Conservation (phyloP, 345 rosid genomes). For the Clausena lansium region DNA sequence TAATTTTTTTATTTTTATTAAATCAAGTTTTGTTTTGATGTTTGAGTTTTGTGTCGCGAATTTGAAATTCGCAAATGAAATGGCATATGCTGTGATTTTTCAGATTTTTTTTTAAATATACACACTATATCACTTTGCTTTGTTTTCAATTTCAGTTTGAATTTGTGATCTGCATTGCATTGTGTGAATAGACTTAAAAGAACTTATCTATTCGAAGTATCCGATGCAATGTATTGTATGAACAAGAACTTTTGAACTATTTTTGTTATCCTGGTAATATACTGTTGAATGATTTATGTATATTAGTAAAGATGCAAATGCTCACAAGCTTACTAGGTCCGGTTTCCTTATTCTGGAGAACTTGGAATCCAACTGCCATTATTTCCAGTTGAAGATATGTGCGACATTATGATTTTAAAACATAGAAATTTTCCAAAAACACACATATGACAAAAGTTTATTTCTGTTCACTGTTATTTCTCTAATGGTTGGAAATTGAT, state of each 20-base stretch:
- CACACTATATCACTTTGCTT: neutral
- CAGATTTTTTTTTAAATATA: neutral
- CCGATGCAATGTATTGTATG: neutral
- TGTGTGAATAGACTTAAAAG: neutral
- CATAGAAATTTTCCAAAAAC: neutral
- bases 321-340: neutral
- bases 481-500: too few relatives aligned
- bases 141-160: neutral
- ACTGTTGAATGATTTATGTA: neutral
- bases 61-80: neutral
- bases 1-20: neutral
- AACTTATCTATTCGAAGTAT: neutral
- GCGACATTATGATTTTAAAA: neutral
- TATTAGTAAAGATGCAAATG: neutral
- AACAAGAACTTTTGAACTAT: neutral
- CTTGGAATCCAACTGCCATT: neutral
- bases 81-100: neutral
- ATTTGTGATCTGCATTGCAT: slow-evolving; percentile 7
- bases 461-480: too few relatives aligned
- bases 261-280: neutral
- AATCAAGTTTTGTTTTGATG: too few relatives aligned
- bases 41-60: neutral
- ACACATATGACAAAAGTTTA: too few relatives aligned
- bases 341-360: too few relatives aligned
- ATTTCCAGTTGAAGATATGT: neutral